phyloP scores from a whole-genome alignment of 225 moss, liverwort and hornwort species.

The Lunularia cruciata region DNA sequence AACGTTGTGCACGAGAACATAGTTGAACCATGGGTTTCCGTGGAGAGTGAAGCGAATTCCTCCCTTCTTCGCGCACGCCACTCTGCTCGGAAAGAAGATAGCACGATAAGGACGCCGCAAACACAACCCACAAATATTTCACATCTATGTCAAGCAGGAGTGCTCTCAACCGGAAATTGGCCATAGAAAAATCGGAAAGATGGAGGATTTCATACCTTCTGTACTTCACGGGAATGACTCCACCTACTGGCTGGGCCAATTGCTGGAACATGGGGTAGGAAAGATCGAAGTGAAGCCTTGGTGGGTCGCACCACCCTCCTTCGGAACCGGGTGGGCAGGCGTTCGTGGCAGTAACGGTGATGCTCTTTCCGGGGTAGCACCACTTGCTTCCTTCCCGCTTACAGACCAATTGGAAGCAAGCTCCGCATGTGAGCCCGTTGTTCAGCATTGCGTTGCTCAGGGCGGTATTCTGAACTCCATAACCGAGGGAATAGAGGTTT shows the following conservation, averaged over 20 bases:
- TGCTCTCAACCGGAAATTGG: not conserved
- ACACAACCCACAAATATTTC: not conserved
- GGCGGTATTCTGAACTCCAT: slow-evolving; percentile 57
- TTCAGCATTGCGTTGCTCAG: slow-evolving; percentile 62
- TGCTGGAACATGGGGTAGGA: slow-evolving; percentile 1
- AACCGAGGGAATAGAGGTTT: too few relatives aligned
- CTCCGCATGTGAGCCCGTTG: slow-evolving; percentile 57
- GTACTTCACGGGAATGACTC: not conserved
- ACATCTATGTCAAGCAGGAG: not conserved
- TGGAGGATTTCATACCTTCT: too few relatives aligned
- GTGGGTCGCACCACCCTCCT: slow-evolving; percentile 37
- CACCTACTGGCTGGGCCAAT: not conserved
- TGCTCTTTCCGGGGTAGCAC: slow-evolving; percentile 11
- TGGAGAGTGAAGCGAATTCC: slow-evolving; percentile 37
- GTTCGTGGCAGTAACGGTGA: slow-evolving; percentile 36
- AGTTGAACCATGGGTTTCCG: slow-evolving; percentile 22
- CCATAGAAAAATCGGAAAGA: not conserved
- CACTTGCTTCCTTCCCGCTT: not conserved
- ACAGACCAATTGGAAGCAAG: slow-evolving; percentile 51
- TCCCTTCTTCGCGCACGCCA: slow-evolving; percentile 23
- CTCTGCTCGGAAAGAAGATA: not conserved
- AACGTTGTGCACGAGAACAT: slow-evolving; percentile 28
- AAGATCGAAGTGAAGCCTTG: slow-evolving; percentile 17
- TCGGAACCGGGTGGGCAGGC: slow-evolving; percentile 31
- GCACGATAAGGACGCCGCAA: not conserved